Base-by-base conservation (phyloP, 2,329 filamentous ascomycete genomes). In the Colletotrichum filicis region DNA sequence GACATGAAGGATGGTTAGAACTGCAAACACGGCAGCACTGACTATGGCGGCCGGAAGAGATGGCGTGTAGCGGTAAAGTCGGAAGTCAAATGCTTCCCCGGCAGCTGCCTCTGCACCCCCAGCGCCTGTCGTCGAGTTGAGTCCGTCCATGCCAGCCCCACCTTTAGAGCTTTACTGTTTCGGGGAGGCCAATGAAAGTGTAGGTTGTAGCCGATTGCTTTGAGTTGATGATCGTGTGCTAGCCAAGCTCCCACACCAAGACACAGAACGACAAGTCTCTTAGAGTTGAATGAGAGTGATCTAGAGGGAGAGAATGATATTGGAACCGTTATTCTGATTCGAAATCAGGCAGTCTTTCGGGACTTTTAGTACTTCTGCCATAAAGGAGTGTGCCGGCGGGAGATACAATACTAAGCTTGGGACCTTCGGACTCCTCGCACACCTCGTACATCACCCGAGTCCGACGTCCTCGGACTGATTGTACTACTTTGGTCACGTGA, bases 1-100 rank as follows among this genome's bases (percentile, higher is more conserved):
- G 2, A 52, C 0, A 8, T 73, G 68, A 6, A 42, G 16, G 22
- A 55, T 22, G 12, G 37, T 69, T 6, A 73, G 26, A 14, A 67
- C 8, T 19, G 42, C 57, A 42, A 66, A 68, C 3, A 61, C 28
- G 12, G 46, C 53, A 28, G 42, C 30, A 12, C 60, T 37, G n/a
- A 53, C 26, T 5, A 64, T 58, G 14, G 63, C 68, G 11, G 64
- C 57, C 9, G 35, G 12, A 16, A 73, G 66, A n/a, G 68, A 72
- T n/a, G 63, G 56, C 14, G 26, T 68, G 52, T 72, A 74, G 11
- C 62, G 57, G 55, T 73, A 72, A 19, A 70, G 57, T 30, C 53
- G 12, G 56, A 74, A 70, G 16, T 64, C 62, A 26, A 71, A 69
- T 9, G n/a, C 46, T 6, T 24, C 59, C 5, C 66, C 19, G 26